Evolutionary conservation across 208 protist species (phyloP).

Genomic region (Acanthamoeba culbertsoni): DNA sequence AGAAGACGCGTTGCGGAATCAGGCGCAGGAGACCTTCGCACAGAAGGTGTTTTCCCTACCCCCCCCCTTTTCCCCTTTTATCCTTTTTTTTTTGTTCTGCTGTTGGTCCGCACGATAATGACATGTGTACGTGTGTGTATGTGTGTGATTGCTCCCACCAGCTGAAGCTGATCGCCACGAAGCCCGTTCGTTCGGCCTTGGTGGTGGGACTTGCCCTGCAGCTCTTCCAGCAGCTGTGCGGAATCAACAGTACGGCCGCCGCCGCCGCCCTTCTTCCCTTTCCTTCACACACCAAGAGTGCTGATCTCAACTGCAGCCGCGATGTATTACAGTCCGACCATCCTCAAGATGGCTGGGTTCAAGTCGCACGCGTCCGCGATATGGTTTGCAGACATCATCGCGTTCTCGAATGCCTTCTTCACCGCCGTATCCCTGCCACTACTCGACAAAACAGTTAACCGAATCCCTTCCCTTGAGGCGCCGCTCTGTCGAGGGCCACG

Average conservation of each 20-base stretch:
- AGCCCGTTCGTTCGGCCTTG: constrained; percentile 84
- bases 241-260: constrained; percentile 85
- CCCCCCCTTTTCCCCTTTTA: neutral
- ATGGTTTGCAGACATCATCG: constrained; percentile 86
- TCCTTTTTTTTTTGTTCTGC: too few species aligned
- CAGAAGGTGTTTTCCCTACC: neutral
- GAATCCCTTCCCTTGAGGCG: too few species aligned
- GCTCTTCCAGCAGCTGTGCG: constrained; percentile 90
- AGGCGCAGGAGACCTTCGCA: neutral
- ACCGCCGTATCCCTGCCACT: constrained; percentile 85
- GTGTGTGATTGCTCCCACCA: too few species aligned
- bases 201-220: constrained; percentile 88
- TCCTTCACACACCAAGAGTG: neutral
- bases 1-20: neutral
- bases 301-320: constrained; percentile 70
- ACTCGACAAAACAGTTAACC: constrained; percentile 80
- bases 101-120: too few species aligned
- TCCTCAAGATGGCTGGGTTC: constrained; percentile 77
- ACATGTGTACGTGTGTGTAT: neutral
- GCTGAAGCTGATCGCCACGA: constrained; percentile 69
- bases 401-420: constrained; percentile 90
- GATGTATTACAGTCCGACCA: constrained; percentile 92
- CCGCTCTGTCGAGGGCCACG: too few species aligned
- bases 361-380: constrained; percentile 66
- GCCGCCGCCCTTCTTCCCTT: neutral